phyloP scores from a whole-genome alignment of 768 basidiomycete genomes.

The Trametes maxima region DNA sequence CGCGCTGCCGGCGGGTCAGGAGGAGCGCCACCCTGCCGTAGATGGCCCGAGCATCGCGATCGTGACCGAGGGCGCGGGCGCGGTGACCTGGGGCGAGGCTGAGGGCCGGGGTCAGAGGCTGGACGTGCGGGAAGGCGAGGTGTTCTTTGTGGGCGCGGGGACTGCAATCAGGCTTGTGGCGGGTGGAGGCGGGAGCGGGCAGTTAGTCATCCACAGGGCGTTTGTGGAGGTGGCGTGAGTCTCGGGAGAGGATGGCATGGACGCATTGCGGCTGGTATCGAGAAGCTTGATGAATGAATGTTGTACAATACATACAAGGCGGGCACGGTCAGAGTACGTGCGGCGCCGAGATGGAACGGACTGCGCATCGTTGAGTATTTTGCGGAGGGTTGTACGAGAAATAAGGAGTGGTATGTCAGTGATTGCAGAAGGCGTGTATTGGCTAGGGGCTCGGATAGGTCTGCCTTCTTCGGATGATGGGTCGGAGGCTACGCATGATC shows the following conservation, averaged over 20 bases:
- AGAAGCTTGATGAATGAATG: not conserved
- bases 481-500: no score
- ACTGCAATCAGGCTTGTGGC: constrained; percentile 51
- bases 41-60: constrained; percentile 39
- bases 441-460: no score
- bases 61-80: constrained; percentile 53
- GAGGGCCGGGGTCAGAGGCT: constrained; percentile 34
- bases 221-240: constrained; percentile 51
- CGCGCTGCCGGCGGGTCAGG: constrained; percentile 45
- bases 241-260: not conserved
- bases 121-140: constrained; percentile 63
- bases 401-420: no score
- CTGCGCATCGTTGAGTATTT: no score
- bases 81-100: constrained; percentile 47
- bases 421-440: no score
- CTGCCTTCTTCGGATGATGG: no score
- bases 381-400: no score
- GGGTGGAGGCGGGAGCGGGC: constrained; percentile 39
- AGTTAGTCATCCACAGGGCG: constrained; percentile 68
- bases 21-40: constrained; percentile 57
- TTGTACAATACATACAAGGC: not conserved
- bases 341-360: no score
- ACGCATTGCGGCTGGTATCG: not conserved
- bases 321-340: no score
- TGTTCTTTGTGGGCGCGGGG: constrained; percentile 81